A percentile compares a stretch with the other conserved stretches of the same genome.
Conservation (phyloP, 805 yeast genomes). For the Nematodospora valgi region DNA sequence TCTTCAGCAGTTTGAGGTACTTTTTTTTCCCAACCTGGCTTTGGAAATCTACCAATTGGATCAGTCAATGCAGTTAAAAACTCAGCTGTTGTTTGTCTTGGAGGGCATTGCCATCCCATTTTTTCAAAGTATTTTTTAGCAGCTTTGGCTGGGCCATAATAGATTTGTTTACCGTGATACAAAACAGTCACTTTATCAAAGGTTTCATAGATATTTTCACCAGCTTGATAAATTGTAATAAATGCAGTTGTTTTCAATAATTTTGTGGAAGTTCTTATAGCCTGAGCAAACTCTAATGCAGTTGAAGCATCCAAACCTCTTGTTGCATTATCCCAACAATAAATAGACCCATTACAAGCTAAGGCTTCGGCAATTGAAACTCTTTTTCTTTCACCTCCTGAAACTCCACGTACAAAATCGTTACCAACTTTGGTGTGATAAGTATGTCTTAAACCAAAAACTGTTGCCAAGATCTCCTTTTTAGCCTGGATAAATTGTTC, state of each 20-base stretch:
- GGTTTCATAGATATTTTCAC: constrained; percentile 26
- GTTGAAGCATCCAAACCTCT: constrained; percentile 33
- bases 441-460: constrained; percentile 29
- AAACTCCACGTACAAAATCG: constrained; percentile 55
- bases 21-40: constrained; percentile 43
- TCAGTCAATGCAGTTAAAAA: constrained; percentile 68
- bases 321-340: constrained; percentile 34
- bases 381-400: constrained; percentile 75
- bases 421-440: constrained; percentile 30
- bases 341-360: constrained; percentile 39
- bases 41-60: constrained; percentile 54
- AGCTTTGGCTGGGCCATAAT: constrained; percentile 53
- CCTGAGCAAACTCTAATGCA: constrained; percentile 28
- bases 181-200: constrained; percentile 31
- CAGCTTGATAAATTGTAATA: constrained; percentile 49
- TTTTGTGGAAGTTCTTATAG: constrained; percentile 34
- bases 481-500: constrained; percentile 41
- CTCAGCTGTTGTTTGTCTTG: constrained; percentile 68
- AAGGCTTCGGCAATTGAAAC: constrained; percentile 68
- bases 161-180: constrained; percentile 48
- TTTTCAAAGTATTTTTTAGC: constrained; percentile 57
- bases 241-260: constrained; percentile 54
- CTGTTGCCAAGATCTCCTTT: constrained; percentile 25
- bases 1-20: constrained; percentile 65
- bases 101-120: constrained; percentile 65